Conservation (phyloP, 148 eudicot species). For the Nyssa sinensis region DNA sequence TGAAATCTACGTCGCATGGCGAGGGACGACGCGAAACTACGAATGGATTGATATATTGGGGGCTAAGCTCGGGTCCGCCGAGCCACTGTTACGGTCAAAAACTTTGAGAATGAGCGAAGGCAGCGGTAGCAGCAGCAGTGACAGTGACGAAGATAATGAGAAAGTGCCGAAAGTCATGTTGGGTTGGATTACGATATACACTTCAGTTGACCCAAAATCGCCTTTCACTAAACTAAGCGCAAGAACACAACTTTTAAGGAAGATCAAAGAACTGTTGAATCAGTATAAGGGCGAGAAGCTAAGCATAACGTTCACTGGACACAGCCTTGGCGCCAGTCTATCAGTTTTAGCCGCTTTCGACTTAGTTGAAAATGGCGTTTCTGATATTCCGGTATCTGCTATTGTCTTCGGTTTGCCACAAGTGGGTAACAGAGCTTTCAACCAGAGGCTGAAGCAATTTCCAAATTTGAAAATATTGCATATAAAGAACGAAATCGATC, state of each 20-base stretch:
- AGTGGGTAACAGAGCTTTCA: neutral
- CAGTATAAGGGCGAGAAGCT: constrained; percentile 12
- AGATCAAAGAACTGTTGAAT: constrained; percentile 11
- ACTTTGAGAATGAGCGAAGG: too few relatives aligned
- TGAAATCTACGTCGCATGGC: constrained; percentile 25
- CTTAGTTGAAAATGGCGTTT: neutral
- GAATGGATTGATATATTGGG: neutral
- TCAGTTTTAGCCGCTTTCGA: neutral
- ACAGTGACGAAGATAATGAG: constrained; percentile 21
- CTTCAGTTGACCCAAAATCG: constrained; percentile 18
- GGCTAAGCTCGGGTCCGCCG: neutral
- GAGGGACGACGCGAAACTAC: constrained; percentile 17
- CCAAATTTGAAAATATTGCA: neutral
- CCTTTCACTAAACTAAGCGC: constrained; percentile 17
- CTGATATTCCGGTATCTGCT: neutral
- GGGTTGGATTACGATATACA: constrained; percentile 28
- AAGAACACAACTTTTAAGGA: constrained; percentile 13
- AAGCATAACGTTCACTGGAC: constrained; percentile 20
- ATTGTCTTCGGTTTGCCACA: neutral
- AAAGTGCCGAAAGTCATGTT: constrained; percentile 20
- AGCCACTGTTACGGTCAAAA: constrained; percentile 11
- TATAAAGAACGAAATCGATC: neutral
- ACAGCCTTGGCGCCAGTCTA: constrained; percentile 19
- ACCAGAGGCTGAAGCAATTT: neutral
- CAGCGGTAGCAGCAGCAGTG: constrained; percentile 25